Conservation (phyloP, 2,329 filamentous ascomycete genomes). For the Pseudogymnoascus sp. region DNA sequence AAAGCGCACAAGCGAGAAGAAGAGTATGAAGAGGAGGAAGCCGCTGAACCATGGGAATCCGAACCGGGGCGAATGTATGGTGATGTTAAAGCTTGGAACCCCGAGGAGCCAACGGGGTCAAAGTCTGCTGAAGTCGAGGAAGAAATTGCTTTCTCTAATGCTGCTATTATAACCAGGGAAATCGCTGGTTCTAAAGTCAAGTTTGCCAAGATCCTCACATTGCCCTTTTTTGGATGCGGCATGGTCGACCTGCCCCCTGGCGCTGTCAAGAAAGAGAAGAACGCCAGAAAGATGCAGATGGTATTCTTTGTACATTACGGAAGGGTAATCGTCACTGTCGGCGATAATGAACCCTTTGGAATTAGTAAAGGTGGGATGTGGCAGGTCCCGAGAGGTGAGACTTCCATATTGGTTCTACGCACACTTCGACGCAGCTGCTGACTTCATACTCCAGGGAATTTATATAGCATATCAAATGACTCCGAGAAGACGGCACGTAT, state of each 20-base stretch:
- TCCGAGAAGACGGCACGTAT: slow-evolving; percentile 64
- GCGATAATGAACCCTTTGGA: slow-evolving; percentile 62
- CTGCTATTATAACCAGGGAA: slow-evolving; percentile 45
- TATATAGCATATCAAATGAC: slow-evolving; percentile 84
- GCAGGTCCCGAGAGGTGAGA: slow-evolving; percentile 87
- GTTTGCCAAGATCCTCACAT: slow-evolving; percentile 79
- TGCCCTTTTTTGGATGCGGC: slow-evolving; percentile 82
- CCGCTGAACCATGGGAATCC: slow-evolving; percentile 63
- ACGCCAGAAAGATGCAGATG: slow-evolving; percentile 94
- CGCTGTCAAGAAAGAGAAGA: slow-evolving; percentile 81
- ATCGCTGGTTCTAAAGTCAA: slow-evolving; percentile 65
- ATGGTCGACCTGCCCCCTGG: slow-evolving; percentile 82
- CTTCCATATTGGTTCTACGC: slow-evolving; percentile 11
- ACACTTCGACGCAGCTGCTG: not conserved
- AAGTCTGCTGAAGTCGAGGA: slow-evolving; percentile 48
- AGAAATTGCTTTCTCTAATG: slow-evolving; percentile 42
- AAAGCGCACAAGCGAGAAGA: slow-evolving; percentile 24
- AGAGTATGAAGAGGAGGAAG: slow-evolving; percentile 44
- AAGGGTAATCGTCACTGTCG: slow-evolving; percentile 70
- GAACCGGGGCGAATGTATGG: slow-evolving; percentile 57
- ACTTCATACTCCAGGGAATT: slow-evolving; percentile 60
- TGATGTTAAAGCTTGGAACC: slow-evolving; percentile 57
- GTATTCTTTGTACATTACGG: slow-evolving; percentile 86
- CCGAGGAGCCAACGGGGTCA: slow-evolving; percentile 49
- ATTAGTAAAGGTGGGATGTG: slow-evolving; percentile 84